Evolutionary conservation across 495 filamentous ascomycete species (phyloP), one percentile per base, ranked within the genome.

Genomic region (Talaromyces wortmannii): DNA sequence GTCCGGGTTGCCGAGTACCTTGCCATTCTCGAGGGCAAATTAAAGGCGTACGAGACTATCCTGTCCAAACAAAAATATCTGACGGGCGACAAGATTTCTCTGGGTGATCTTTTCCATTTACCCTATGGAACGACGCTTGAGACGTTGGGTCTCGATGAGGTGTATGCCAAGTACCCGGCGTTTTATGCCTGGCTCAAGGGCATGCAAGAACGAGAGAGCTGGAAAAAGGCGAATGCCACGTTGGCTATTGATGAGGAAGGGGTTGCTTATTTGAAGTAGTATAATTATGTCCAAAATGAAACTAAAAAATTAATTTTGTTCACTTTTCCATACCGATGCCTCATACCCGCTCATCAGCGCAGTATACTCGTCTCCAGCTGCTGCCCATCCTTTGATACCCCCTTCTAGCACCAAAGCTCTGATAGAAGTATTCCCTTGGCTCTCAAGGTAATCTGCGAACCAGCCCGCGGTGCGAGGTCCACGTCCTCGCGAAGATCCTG

Each of bases 301-400:
- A 23, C 1, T 23, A 23, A 23, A 23, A 23, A 23, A 23, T 23
- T 23, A 23, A 4, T 1, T 23, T 23, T 23, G 23, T 23, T 45
- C 55, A 44, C 66, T 66, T 17, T 56, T 51, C 83, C 83, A 86
- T 2, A 68, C 68, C 40, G 60, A 56, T 7, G 62, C 72, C 50
- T 85, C 78, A 68, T 82, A 87, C 43, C 68, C 86, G 51, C 81
- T 77, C 73, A 88, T 83, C 65, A 71, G 68, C 49, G 67, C 59
- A 2, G 78, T 71, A 65, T 78, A 83, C 55, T 84, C 78, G 2
- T 59, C 62, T 2, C 86, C 86, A 6, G 72, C 78, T 1, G 55
- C 66, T 18, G 67, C 85, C 86, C 86, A 90, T 1, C 83, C 85
- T 45, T 78, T 80, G 58, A 90, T 81, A 0, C 86, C 87, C 0